These are phyloP conservation scores for Phytophthora constricta DNA, from an alignment of 352 stramenopile genomes.

Conservation along the genomic window DNA sequence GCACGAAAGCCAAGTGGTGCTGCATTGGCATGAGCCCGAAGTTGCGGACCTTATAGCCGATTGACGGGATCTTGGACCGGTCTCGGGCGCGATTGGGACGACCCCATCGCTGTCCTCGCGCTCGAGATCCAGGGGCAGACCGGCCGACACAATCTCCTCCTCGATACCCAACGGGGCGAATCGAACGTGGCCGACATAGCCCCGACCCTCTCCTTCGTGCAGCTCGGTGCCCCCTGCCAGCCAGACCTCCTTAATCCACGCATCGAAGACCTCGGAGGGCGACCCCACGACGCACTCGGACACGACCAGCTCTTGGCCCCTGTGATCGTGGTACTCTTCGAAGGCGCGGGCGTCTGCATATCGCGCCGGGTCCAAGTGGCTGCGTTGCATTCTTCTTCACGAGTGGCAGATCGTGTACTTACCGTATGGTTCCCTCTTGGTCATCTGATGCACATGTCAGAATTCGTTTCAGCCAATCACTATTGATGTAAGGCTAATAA, in stretches of 20 bases:
- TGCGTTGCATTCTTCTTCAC: conserved; percentile 24
- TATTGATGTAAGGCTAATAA: too few species aligned
- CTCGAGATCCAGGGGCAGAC: conserved; percentile 34
- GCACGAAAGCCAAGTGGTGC: conserved; percentile 66
- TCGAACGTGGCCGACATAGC: conserved; percentile 63
- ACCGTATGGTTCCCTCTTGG: background rate
- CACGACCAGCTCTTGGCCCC: conserved; percentile 68
- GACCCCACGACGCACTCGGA: conserved; percentile 56
- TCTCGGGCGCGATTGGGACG: conserved; percentile 33
- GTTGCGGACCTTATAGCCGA: conserved; percentile 60
- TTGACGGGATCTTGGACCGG: conserved; percentile 49
- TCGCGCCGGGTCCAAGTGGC: conserved; percentile 36
- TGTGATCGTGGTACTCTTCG: conserved; percentile 50
- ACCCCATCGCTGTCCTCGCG: conserved; percentile 34
- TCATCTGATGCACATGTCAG: background rate
- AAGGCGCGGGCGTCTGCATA: conserved; percentile 50
- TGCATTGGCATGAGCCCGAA: conserved; percentile 59
- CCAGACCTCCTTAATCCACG: conserved; percentile 69
- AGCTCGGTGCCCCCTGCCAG: conserved; percentile 40
- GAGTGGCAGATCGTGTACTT: background rate
- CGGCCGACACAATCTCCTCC: conserved; percentile 72
- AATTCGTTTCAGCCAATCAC: conserved; percentile 4
- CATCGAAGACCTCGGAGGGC: conserved; percentile 65
- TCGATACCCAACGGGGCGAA: conserved; percentile 54
- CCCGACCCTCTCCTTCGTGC: conserved; percentile 54